Conservation (phyloP, 805 yeast genomes). For the Yarrowia sp. region DNA sequence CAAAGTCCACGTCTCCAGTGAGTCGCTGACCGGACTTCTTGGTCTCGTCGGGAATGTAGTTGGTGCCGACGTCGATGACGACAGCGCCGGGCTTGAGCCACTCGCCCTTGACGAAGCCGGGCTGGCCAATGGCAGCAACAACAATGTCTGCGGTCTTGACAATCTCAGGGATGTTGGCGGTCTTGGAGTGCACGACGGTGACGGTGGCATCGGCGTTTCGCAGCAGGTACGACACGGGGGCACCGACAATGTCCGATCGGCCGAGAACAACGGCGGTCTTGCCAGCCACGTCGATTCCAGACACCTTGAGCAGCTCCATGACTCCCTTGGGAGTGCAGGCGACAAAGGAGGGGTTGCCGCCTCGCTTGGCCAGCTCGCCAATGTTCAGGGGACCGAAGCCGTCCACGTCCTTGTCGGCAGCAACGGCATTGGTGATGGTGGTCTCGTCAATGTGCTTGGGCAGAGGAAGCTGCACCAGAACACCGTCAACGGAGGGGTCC, state of each 20-base stretch:
- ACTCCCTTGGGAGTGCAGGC: constrained; percentile 98
- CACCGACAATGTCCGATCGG: constrained; percentile 96
- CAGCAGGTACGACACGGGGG: constrained; percentile 85
- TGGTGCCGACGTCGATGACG: constrained; percentile 96
- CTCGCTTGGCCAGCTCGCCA: constrained; percentile 89
- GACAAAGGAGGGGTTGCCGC: constrained; percentile 79
- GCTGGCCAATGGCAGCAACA: constrained; percentile 91
- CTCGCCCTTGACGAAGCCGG: constrained; percentile 82
- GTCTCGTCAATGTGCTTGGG: constrained; percentile 84
- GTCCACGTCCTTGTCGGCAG: constrained; percentile 89
- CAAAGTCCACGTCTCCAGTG: constrained; percentile 93
- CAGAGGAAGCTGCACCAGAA: constrained; percentile 87
- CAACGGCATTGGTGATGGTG: constrained; percentile 75
- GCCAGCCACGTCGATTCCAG: constrained; percentile 71
- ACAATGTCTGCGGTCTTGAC: constrained; percentile 82
- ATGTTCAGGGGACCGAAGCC: constrained; percentile 89
- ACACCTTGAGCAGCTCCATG: constrained; percentile 74
- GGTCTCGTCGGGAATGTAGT: constrained; percentile 75
- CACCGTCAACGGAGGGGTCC: constrained; percentile 80
- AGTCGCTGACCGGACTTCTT: constrained; percentile 80
- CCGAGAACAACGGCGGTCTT: constrained; percentile 90
- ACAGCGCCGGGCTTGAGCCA: constrained; percentile 86
- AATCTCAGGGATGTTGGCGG: constrained; percentile 64
- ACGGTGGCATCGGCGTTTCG: constrained; percentile 84
- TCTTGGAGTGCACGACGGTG: constrained; percentile 80